Evolutionary conservation across 176 grass and related monocot genomes (phyloP), one percentile per base, ranked within the genome.

Genomic region (Thalia dealbata): DNA sequence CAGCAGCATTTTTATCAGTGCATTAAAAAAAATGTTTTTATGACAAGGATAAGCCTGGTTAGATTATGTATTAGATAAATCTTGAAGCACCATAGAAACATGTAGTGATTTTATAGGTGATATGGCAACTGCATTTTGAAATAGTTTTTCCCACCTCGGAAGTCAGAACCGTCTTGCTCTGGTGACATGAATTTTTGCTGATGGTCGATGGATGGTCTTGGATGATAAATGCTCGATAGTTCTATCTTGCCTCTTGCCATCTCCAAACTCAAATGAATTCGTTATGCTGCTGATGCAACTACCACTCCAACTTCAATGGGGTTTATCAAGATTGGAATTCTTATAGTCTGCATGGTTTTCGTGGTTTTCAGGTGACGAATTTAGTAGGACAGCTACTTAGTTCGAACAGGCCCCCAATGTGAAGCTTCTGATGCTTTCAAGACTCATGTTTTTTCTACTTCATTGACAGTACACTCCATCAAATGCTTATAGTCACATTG

Each of bases 321-420:
- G 45, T 48, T 48, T 61, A 61, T 61, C 22, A 13, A 61, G 56
- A 23, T 24, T n/a, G n/a, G 2, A 61, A 64, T 2, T 22, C 54
- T 58, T n/a, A n/a, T n/a, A 58, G 35, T 43, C 19, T 68, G 35
- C 64, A n/a, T 18, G 14, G 43, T 75, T 63, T 7, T 69, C 51
- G 66, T 61, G 19, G 19, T 61, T 85, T 97, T 78, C 78, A 95
- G 88, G 90, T 93, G 44, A 95, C 90, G 35, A 99, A 91, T 84
- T 72, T 99, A 70, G 87, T 99, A 0, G 95, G 95, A n/a, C 87
- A 88, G 25, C 69, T 99, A 71, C 95, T 99, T 10, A 87, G 95
- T 58, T 82, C 84, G 0, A 99, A 88, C 58, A 81, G 77, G 45
- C 81, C 89, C 65, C 82, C 86, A 21, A 86, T 90, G 61, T 96